Evolutionary conservation across 1,139 yeast species (phyloP).

Genomic region (Taiozyma sp.): DNA sequence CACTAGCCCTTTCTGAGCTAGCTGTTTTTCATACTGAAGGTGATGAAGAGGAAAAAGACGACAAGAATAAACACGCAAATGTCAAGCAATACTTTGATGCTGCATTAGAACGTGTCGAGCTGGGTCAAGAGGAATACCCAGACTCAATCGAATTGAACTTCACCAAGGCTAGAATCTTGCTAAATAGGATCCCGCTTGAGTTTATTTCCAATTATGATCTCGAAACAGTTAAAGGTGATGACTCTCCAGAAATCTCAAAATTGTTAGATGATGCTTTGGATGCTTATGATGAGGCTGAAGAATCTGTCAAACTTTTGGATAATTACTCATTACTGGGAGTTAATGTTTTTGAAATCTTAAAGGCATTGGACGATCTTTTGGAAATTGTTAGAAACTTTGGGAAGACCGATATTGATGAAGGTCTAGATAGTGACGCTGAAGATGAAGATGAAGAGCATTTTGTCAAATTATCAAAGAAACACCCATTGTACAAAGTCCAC

Average conservation of each 20-base stretch:
- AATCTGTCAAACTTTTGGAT: constrained; percentile 26
- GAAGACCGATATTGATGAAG: constrained; percentile 41
- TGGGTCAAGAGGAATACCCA: constrained; percentile 50
- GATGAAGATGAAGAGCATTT: constrained; percentile 33
- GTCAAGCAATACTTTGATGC: constrained; percentile 57
- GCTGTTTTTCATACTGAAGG: constrained; percentile 44
- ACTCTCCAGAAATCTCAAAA: constrained; percentile 29
- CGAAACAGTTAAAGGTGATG: constrained; percentile 30
- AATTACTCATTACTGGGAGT: constrained; percentile 30
- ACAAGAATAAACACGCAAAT: constrained; percentile 25
- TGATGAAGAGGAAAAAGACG: constrained; percentile 27
- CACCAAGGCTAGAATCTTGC: constrained; percentile 48
- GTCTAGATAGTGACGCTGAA: constrained; percentile 43
- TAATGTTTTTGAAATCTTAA: constrained; percentile 44
- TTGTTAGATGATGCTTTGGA: constrained; percentile 36
- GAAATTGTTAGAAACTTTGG: constrained; percentile 67
- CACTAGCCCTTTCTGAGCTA: constrained; percentile 63
- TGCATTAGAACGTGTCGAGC: constrained; percentile 62
- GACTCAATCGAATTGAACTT: constrained; percentile 42
- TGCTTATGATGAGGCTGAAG: constrained; percentile 41
- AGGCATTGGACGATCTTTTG: constrained; percentile 55
- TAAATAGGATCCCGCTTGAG: constrained; percentile 55
- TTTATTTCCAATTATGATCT: constrained; percentile 43
- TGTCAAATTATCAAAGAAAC: constrained; percentile 38
- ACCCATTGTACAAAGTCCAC: constrained; percentile 47